phyloP scores from a whole-genome alignment of 2,329 filamentous ascomycete genomes.

The Fonsecaea multimorphosa region DNA sequence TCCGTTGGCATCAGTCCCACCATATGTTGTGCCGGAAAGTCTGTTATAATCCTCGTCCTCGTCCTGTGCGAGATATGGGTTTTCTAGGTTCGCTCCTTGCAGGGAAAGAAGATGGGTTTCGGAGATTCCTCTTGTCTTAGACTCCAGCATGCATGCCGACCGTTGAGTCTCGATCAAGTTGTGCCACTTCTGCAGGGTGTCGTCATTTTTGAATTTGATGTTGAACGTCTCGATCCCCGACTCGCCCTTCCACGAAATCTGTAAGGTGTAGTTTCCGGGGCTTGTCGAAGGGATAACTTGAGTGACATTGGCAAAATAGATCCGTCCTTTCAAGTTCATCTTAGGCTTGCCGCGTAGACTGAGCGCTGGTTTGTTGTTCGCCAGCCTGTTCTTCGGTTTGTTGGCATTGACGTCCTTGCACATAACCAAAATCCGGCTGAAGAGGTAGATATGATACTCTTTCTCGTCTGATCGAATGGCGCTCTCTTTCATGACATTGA shows the following conservation, averaged over 20 bases:
- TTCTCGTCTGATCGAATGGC: conserved; percentile 37
- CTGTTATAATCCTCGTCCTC: conserved; percentile 56
- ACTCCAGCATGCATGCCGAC: conserved; percentile 53
- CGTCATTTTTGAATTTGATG: conserved; percentile 90
- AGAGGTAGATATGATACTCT: conserved; percentile 96
- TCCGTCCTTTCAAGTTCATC: conserved; percentile 91
- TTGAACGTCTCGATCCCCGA: conserved; percentile 96
- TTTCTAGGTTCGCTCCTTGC: conserved; percentile 73
- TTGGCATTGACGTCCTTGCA: conserved; percentile 92
- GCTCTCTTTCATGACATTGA: conserved; percentile 82
- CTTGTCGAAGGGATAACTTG: conserved; percentile 88
- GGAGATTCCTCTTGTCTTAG: conserved; percentile 58
- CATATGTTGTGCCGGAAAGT: conserved; percentile 39
- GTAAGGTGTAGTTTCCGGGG: conserved; percentile 89
- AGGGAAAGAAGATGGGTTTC: conserved; percentile 82
- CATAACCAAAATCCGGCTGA: conserved; percentile 91
- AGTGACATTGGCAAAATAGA: conserved; percentile 99
- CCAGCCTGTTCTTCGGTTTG: conserved; percentile 73
- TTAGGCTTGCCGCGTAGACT: conserved; percentile 73
- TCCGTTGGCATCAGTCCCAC: conserved; percentile 44
- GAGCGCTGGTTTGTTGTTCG: conserved; percentile 71
- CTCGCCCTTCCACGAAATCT: conserved; percentile 99
- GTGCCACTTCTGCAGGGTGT: conserved; percentile 92
- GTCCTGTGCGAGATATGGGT: conserved; percentile 74
- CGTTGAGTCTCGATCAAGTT: conserved; percentile 78